These are phyloP conservation scores for Pelagomonas calceolata DNA, from an alignment of 108 stramenopile species.

Conservation along the genomic window DNA sequence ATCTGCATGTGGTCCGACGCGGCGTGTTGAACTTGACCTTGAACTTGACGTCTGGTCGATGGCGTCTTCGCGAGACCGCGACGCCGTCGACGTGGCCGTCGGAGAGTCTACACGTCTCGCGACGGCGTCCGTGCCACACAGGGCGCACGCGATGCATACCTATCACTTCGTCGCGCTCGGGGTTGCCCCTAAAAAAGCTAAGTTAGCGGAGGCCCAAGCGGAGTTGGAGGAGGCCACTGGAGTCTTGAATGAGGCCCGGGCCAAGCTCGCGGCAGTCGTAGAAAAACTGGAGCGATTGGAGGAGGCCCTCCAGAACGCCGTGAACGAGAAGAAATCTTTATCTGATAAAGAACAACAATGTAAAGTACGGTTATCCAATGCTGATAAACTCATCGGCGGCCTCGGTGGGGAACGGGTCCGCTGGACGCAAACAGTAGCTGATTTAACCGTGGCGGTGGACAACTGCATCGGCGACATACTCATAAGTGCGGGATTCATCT, in stretches of 20 bases:
- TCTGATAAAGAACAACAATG: conserved; percentile 36
- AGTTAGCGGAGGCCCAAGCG: conserved; percentile 36
- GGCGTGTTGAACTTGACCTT: too few relatives aligned
- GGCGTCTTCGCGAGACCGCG: too few relatives aligned
- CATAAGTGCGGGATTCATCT: conserved; percentile 39
- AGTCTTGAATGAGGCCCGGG: conserved; percentile 29
- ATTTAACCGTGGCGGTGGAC: conserved; percentile 26
- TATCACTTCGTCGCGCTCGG: conserved; percentile 52
- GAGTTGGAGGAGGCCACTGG: conserved; percentile 39
- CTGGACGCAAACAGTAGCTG: conserved; percentile 42
- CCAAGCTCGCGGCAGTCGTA: conserved; percentile 34
- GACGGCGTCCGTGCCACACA: too few relatives aligned
- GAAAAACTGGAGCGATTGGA: conserved; percentile 37
- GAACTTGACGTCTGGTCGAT: too few relatives aligned
- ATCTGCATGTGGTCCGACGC: conserved; percentile 65
- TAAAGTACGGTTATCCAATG: conserved; percentile 39
- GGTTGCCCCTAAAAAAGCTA: conserved; percentile 45
- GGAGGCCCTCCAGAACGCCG: conserved; percentile 31
- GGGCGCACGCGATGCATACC: conserved; percentile 52
- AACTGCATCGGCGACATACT: conserved; percentile 46
- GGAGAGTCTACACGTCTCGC: too few relatives aligned
- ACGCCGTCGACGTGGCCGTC: too few relatives aligned
- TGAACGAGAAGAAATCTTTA: conserved; percentile 39
- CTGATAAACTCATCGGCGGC: conserved; percentile 58
- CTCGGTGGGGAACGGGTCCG: conserved; percentile 50